Base-by-base conservation (phyloP, 768 basidiomycete species). In the Amanita rubescens region DNA sequence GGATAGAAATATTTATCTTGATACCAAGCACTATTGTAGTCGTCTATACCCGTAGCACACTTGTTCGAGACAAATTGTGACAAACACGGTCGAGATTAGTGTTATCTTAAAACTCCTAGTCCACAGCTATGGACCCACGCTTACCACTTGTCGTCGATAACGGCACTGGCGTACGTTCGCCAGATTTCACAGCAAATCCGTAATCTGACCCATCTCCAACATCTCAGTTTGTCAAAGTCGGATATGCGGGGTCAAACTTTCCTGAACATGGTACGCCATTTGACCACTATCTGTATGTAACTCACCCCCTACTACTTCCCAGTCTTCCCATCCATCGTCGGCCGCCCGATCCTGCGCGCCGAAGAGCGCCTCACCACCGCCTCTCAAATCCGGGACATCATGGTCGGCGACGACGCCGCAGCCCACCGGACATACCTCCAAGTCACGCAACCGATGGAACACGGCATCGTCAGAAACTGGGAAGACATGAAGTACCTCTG, bases 381-480 rank as follows among this genome's bases (percentile, higher is more conserved):
- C 10, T 52, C 51, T 9, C 70, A 85, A 59, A 97, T 98, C 78
- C 91, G 90, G 65, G 95, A 99, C 69, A 88, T 97, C 73, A 96
- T 98, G 93, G 75, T 97, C 67, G 96, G 96, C 57, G 95, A 98
- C 75, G 91, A 96, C 67, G 96, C 96, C 22, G 90, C 90, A 12
- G 80, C 85, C 69, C 87, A 92, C 69, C 87, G 96, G 45, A 94
- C 90, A 66, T 97, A 89, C 73, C 84, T 99, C 37, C 94, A 98
- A 71, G 79, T 99, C 33, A 91, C 94, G 0, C 96, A 98, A 63
- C 96, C 96, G 1, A 93, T 99, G 90, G 96, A 99, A 67, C 96
- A 99, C 68, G 96, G 96, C 38, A 97, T 99, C 71, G 86, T 99
- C 44, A 86, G 88, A 61, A 97, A 98, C 71, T 99, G 96, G 96